Evolutionary conservation across 2,329 filamentous ascomycete genomes (phyloP), one percentile per base, ranked within the genome.

Genomic region (Epichloe coenophiala): DNA sequence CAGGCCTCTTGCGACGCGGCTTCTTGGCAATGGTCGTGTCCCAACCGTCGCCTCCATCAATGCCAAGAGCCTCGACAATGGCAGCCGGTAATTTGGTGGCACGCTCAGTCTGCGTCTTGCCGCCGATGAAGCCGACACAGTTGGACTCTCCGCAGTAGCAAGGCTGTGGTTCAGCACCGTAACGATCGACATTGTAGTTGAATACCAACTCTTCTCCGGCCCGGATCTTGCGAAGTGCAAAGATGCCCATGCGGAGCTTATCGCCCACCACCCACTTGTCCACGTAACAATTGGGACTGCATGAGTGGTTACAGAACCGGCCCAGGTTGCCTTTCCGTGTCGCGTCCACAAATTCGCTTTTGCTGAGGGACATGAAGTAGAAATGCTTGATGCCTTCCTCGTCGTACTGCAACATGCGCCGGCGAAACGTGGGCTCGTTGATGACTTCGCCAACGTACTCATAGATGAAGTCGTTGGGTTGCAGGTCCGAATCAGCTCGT

Each of bases 391-490:
- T 96, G 54, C 90, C 90, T 66, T 97, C 88, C 45, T 93, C 79
- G 63, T 96, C 89, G 68, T 98, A 98, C 61, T 94, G 86, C 39
- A 88, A 72, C 83, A 94, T 96, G 54, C 93, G 88, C 52, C 83
- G 81, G 51, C 89, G 86, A 63, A 97, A 97, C 11, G 85, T 85
- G 33, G 80, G 77, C 68, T 98, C 91, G 60, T 94, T 91, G 65
- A 98, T 96, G 59, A 97, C 93, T 69, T 98, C 93, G 59, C 93
- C 93, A 59, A 98, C 91, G 67, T 98, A 98, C 70, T 98, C 93
- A 65, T 88, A 97, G 59, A 98, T 88, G 64, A 98, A 95, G 63
- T 96, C 88, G 63, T 95, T 82, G 21, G 86, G 74, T 55, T 84
- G 77, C 55, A 98, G 73, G 57, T 89, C 76, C 42, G 73, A 71